Evolutionary conservation across 192 early-diverging fungal species (phyloP), one percentile per base, ranked within the genome.

Genomic region (Gryganskiella cystojenkinii): DNA sequence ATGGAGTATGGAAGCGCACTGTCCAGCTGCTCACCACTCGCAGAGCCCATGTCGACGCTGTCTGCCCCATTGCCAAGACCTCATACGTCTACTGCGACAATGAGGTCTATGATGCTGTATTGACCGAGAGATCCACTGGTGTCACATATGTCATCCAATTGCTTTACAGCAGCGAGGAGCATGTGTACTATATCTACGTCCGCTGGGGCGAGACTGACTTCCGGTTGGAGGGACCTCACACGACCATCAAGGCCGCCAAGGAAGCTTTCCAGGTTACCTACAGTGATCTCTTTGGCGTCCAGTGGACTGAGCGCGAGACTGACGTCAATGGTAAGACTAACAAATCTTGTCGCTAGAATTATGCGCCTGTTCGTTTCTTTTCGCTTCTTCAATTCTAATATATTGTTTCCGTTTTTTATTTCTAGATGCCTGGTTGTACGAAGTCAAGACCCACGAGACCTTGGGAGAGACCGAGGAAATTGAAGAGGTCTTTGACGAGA

Each of bases 1-100:
- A 62, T 47, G 68, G 59, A 14, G 59, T 71, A 50, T 71, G 68
- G 68, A 61, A 62, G 51, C 68, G 68, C 49, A 71, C 68, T 30
- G 40, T 61, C 33, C 35, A 61, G 42, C 59, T 61, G 0, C 30
- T 70, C 20, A 70, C 59, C 42, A 62, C 28, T 13, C 68, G 68
- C 59, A 70, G 61, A 59, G 68, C 47, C 13, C 27, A 70, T 30
- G 68, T 70, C 49, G 68, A 70, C 43, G 3, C 40, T 8, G 52
- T 61, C 31, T 42, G 15, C 10, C 68, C 68, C 25, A 61, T 70
- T 22, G 49, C 68, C 52, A 55, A 70, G 59, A 61, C 34, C 11
- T 54, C 68, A 2, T 61, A 40, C 9, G 68, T 70, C 8, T 70
- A 70, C 52, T 70, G 56, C 35, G 65, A 67, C 13, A 59, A 70